Base-by-base conservation (phyloP, 306 rosid genomes). In the Pachyrhizus erosus region DNA sequence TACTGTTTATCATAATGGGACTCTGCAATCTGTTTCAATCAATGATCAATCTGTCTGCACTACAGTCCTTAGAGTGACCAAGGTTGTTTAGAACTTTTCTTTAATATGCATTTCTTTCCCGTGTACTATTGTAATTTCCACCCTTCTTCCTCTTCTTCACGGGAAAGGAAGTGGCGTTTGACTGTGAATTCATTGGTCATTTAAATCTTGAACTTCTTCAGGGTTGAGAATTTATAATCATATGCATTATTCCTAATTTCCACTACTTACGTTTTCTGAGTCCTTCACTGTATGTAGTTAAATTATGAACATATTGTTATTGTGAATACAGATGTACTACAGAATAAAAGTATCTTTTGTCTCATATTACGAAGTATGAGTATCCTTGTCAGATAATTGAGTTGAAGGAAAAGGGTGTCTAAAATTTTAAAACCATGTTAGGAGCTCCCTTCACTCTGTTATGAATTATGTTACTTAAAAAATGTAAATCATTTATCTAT, bases 11-110 rank as follows among this genome's bases (percentile, higher is more conserved):
- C 94, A 93, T 72, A 92, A 90, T 70, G 97, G 97, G 69, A 72
- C 76, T 39, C 33, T 92, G 91, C 84, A 91, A 82, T 86, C 94
- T 65, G 58, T 90, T 79, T 82, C 93, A 64, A 86, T 82, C 84
- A 80, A 75, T 70, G 85, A 73, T 79, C 92, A 87, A 85, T 85
- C 92, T 29, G 98, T 91, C 80, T 80, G 61, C 87, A 83, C 89
- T 52, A 92, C 96, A 2, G 89, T 96, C 86, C 99, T 96, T 87
- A 89, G 90, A 86, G 82, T 96, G 76, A 96, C 99, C 20, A 92
- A 93, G 98, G 98, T 96, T 68, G 86, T 68, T 73, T 71, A 58
- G 49, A 76, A 78, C 31, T 48, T 82, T 70, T 67, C 39, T 9
- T 75, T 70, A 20, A 78, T 51, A 73, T 65, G n/a, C 18, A 54